Evolutionary conservation across 768 basidiomycete species (phyloP).

Genomic region (Gautieria morchelliformis): DNA sequence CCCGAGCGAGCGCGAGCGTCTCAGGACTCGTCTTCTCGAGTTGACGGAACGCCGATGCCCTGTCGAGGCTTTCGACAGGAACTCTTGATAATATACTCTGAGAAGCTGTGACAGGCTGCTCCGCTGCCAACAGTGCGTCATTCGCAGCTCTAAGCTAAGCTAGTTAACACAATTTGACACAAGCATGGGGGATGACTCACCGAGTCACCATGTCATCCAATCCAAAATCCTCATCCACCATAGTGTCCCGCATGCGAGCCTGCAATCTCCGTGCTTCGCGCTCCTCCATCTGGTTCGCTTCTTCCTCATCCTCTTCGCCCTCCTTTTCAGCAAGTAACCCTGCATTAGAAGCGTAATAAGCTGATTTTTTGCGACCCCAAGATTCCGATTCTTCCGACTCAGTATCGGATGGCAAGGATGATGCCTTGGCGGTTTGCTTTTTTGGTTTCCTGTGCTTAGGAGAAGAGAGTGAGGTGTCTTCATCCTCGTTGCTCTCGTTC

Average conservation of each 20-base stretch:
- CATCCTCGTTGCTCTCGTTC: constrained; percentile 20
- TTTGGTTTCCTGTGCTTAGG: constrained; percentile 12
- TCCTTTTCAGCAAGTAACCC: constrained; percentile 35
- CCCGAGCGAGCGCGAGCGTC: constrained; percentile 68
- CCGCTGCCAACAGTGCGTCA: background rate
- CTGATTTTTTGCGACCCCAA: constrained; percentile 74
- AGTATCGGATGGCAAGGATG: constrained; percentile 14
- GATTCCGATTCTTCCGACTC: constrained; percentile 50
- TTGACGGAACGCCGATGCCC: constrained; percentile 48
- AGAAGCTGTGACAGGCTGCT: background rate
- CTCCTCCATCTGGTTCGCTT: constrained; percentile 80
- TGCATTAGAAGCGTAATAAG: constrained; percentile 84
- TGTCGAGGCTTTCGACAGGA: constrained; percentile 42
- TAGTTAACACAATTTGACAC: background rate
- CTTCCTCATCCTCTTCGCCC: constrained; percentile 75
- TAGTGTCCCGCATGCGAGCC: constrained; percentile 55
- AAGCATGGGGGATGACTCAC: background rate
- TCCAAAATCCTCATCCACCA: constrained; percentile 79
- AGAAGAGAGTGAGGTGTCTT: constrained; percentile 13
- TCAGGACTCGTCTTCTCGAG: constrained; percentile 73
- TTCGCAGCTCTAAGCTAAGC: background rate
- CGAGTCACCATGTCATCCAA: constrained; percentile 49
- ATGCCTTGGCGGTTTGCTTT: constrained; percentile 10
- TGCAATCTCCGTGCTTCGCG: constrained; percentile 79
- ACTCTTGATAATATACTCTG: constrained; percentile 18